Evolutionary conservation across 139 green algal genomes (phyloP), one percentile per base, ranked within the genome.

Genomic region (Ostreobium quekettii): DNA sequence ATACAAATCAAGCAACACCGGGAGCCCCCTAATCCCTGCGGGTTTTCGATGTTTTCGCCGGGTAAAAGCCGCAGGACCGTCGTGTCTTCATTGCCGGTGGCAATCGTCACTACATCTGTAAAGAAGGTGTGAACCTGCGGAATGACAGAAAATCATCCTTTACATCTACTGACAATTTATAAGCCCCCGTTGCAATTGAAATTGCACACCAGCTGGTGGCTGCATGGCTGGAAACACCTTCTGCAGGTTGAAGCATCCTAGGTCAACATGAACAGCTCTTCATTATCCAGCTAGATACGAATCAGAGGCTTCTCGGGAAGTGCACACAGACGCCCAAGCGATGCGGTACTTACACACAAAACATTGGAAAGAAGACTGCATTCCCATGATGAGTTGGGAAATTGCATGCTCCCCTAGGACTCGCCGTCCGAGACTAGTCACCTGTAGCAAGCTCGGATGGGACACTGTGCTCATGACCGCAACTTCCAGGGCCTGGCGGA

Each of bases 391-490:
- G n/a, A n/a, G n/a, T n/a, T n/a, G n/a, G n/a, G n/a, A n/a, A n/a
- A n/a, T n/a, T n/a, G n/a, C n/a, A n/a, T n/a, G n/a, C 46, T 19
- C 46, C 46, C 15, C 46, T 26, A 15, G 19, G 15, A 53, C 46
- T 19, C 46, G 46, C 46, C 46, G 15, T 19, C 46, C 46, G 15
- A 19, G 15, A 15, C 46, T 19, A 53, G 15, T 15, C 28, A 63
- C 56, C 56, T 63, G 56, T 15, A 73, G 53, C 3, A 78, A 74
- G 73, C 70, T 65, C 2, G 73, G 73, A 64, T 78, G 73, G 31
- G 58, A 66, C 33, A 78, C 30, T 1, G 67, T 75, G 6, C 38
- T 66, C 67, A 78, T 75, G 11, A 78, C 67, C 7, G 73, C 73
- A 46, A 78, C 67, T 64, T 78, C 73, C 31, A 78, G 64, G 2